Evolutionary conservation across 176 grass and related monocot species (phyloP).

Genomic region (Otatea glauca): DNA sequence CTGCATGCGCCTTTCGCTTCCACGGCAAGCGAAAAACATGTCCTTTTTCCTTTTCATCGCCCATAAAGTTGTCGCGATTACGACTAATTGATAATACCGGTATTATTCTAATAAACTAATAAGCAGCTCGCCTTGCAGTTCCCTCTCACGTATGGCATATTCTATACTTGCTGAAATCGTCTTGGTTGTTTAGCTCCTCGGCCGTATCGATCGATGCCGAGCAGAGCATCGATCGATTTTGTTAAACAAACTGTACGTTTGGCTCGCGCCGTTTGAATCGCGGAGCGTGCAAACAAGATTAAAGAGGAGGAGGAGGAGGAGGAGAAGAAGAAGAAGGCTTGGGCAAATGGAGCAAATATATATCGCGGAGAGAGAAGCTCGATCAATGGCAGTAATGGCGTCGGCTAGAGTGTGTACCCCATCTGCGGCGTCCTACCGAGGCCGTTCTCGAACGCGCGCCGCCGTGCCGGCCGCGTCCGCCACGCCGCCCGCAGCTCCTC

Average conservation of each 20-base stretch:
- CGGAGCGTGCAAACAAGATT: neutral
- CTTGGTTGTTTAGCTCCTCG: neutral
- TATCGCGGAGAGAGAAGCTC: no score
- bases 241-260: neutral
- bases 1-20: slow-evolving; percentile 30
- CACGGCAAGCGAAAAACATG: slow-evolving; percentile 30
- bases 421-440: slow-evolving; percentile 83
- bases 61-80: neutral
- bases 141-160: neutral
- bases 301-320: no score
- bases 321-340: no score
- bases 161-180: neutral
- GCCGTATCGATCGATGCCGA: neutral
- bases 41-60: neutral
- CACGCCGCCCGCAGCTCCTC: slow-evolving; percentile 33
- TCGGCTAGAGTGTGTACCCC: slow-evolving; percentile 55
- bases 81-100: neutral
- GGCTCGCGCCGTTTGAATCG: neutral
- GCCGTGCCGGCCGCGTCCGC: slow-evolving; percentile 26
- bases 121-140: neutral
- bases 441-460: slow-evolving; percentile 60
- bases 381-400: neutral
- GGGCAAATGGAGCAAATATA: neutral
- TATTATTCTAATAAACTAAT: neutral
- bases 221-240: neutral